phyloP scores from a whole-genome alignment of 108 stramenopile genomes.

The Cyclotella distinguenda region DNA sequence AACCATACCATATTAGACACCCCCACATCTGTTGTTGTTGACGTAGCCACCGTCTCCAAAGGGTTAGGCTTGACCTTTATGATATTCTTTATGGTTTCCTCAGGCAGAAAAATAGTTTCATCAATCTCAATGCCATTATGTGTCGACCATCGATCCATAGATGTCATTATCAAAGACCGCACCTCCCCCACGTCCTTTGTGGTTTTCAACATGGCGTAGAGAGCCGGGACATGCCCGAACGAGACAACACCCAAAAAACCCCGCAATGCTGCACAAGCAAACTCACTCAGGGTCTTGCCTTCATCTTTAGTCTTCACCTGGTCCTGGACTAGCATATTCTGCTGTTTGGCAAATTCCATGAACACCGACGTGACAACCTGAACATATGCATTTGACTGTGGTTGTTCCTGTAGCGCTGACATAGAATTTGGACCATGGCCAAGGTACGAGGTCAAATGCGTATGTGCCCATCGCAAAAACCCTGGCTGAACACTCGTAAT shows the following conservation, averaged over 20 bases:
- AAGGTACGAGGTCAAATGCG: no score
- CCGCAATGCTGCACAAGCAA: not conserved
- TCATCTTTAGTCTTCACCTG: no score
- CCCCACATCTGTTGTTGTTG: not conserved
- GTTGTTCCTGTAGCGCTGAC: no score
- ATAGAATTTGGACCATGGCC: no score
- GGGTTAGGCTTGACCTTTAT: constrained; percentile 1
- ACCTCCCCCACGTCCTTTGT: not conserved
- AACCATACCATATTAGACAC: not conserved
- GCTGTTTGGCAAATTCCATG: no score
- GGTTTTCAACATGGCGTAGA: not conserved
- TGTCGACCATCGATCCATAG: not conserved
- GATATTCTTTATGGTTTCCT: constrained; percentile 12
- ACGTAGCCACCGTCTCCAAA: not conserved
- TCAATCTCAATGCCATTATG: not conserved
- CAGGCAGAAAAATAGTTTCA: not conserved
- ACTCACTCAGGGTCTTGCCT: no score
- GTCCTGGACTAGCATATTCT: no score
- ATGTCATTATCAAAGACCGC: not conserved
- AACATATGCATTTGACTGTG: no score
- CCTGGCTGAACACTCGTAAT: no score
- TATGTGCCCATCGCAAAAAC: no score
- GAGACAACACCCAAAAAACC: not conserved
- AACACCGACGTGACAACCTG: no score
- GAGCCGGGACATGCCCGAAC: not conserved